Percentiles rank a stretch among this genome's conserved stretches.
phyloP scores from a whole-genome alignment of 2,329 filamentous ascomycete species.

The Phaeosphaeria sp. region DNA sequence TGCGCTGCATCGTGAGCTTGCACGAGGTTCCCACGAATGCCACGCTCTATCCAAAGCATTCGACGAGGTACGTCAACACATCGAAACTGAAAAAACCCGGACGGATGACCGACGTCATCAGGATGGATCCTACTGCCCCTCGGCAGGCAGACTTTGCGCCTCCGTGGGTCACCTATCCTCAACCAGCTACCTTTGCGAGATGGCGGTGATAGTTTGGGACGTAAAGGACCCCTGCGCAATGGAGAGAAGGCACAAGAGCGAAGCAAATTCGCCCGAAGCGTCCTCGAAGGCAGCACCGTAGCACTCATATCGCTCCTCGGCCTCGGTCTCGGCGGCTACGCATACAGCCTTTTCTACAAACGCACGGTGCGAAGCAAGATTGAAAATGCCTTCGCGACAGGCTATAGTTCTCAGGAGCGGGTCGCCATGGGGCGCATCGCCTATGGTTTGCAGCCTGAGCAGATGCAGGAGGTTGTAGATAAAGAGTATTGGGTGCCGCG shows the following conservation, averaged over 20 bases:
- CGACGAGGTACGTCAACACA: slow-evolving; percentile 26
- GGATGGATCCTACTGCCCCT: slow-evolving; percentile 40
- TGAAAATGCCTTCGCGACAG: slow-evolving; percentile 41
- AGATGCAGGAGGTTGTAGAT: slow-evolving; percentile 40
- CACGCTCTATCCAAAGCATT: slow-evolving; percentile 26
- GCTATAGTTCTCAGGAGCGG: slow-evolving; percentile 44
- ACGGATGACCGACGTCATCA: slow-evolving; percentile 15
- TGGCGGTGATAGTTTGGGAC: background rate
- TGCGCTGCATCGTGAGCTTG: slow-evolving; percentile 2
- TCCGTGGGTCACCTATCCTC: slow-evolving; percentile 19
- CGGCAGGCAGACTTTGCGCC: slow-evolving; percentile 25
- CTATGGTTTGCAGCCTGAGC: slow-evolving; percentile 33
- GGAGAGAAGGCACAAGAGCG: slow-evolving; percentile 23
- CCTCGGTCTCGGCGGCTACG: slow-evolving; percentile 42
- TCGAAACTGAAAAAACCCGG: too few relatives aligned
- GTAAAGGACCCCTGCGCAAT: background rate
- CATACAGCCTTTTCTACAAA: slow-evolving; percentile 44
- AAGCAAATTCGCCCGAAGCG: slow-evolving; percentile 38
- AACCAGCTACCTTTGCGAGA: slow-evolving; percentile 10
- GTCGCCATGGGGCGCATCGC: slow-evolving; percentile 39
- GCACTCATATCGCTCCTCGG: slow-evolving; percentile 43
- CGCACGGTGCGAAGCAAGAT: slow-evolving; percentile 39
- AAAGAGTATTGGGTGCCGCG: slow-evolving; percentile 79
- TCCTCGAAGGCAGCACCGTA: slow-evolving; percentile 44
- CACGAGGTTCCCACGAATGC: slow-evolving; percentile 26